Base-by-base conservation (phyloP, 306 rosid genomes). In the Cicer yamashitae region DNA sequence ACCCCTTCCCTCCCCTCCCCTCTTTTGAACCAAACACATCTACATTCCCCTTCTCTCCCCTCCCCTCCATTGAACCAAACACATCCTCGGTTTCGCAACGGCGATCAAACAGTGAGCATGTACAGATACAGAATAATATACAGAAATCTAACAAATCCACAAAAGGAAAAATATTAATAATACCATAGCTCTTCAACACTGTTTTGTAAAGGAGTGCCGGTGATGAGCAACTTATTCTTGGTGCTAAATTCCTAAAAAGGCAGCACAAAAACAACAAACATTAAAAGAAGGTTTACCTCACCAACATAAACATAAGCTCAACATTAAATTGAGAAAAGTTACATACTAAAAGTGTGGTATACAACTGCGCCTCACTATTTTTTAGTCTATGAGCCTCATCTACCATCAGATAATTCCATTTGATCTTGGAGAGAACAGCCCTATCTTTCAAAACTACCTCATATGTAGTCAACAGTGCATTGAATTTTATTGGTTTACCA, bases 331-430 rank as follows among this genome's bases (percentile, higher is more conserved):
- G 52, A 46, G 38, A 69, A 60, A 68, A 47, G 78, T 66, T 66
- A 66, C 93, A 78, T 92, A 96, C 99, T 79, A 83, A 92, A 75
- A 96, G 99, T 12, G 96, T 79, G 15, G 98, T 96, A 80, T 96
- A 96, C 85, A 96, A 71, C 85, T 96, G 99, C 52, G 99, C 99
- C 91, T 96, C 99, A 13, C 99, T 92, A 82, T 96, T 96, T 83
- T 96, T 96, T 73, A 96, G 89, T 77, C 99, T 92, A 87, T 96
- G 99, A 63, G 99, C 99, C 84, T 96, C 99, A 87, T 96, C 99
- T 51, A 96, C 99, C 99, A 96, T 96, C 86, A 96, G 82, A 84
- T 96, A 96, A 80, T 8, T 92, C 99, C 99, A 96, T 85, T 82
- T 96, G 58, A 92, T 89, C 87, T 92, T 96, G 79, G 98, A 96